Evolutionary conservation across 148 eudicot genomes (phyloP), one percentile per base, ranked within the genome.

Genomic region (Linanthus parryae): DNA sequence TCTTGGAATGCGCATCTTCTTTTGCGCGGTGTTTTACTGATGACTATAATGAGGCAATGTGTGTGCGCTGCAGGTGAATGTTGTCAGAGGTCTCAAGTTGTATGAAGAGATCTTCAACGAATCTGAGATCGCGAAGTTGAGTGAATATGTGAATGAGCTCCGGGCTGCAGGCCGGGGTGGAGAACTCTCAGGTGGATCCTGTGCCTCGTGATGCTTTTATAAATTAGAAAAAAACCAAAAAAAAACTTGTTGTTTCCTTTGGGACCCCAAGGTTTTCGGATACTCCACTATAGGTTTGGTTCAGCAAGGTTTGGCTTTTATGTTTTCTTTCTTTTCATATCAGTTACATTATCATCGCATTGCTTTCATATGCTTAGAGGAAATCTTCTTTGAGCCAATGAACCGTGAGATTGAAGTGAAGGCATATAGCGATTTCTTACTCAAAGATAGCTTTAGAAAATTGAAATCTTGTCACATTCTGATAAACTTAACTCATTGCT

Each of bases 41-140:
- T n/a, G n/a, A n/a, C n/a, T n/a, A n/a, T n/a, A n/a, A n/a, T n/a
- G n/a, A n/a, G n/a, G n/a, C n/a, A n/a, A n/a, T n/a, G n/a, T n/a
- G n/a, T n/a, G n/a, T n/a, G n/a, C n/a, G n/a, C n/a, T n/a, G 52
- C 96, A 92, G 96, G 91, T 92, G 64, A 92, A 92, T 71, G 99
- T 88, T 27, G 94, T 88, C 29, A 75, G 80, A 65, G 94, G 96
- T 69, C 85, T 92, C 46, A 87, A 88, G 80, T 56, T 88, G 73
- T 92, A 81, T 59, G 95, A 92, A 36, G 75, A 82, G 52, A 51
- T 79, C 46, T 82, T 92, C 64, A 79, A 81, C 37, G 76, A 71
- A 12, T 53, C 44, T 2, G 96, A 84, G 76, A 74, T 92, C 46
- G 45, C 80, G 48, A 84, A 73, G 71, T 57, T 92, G 54, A 76